Evolutionary conservation across 257 asterid genomes (phyloP).

Genomic region (Thymus mandschuricus): DNA sequence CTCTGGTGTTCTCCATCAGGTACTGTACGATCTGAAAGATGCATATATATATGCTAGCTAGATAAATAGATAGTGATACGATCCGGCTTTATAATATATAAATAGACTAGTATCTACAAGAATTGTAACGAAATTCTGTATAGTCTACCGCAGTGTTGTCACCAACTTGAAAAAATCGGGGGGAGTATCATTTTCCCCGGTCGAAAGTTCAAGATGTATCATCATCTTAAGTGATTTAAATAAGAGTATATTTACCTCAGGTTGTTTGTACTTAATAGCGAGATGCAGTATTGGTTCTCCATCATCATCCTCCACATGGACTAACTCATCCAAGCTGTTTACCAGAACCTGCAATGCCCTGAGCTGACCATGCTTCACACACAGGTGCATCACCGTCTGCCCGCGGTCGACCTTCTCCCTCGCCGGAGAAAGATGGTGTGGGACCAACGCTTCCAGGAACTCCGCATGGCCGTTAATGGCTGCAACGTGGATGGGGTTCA

Average conservation of each 20-base stretch:
- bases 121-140: no score
- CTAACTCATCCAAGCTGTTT: not conserved
- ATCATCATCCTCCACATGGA: not conserved
- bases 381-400: not conserved
- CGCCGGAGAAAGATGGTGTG: not conserved
- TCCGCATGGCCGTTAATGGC: not conserved
- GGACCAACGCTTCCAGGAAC: not conserved
- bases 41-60: no score
- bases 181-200: no score
- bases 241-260: conserved; percentile 36
- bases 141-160: no score
- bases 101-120: no score
- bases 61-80: no score
- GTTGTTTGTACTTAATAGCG: conserved; percentile 34
- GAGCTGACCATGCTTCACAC: not conserved
- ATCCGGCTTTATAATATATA: no score
- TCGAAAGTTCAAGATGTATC: no score
- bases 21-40: no score
- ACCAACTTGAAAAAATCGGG: no score
- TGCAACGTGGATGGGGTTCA: not conserved
- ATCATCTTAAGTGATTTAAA: no score
- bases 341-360: not conserved
- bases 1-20: no score
- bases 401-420: not conserved
- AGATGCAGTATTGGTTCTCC: conserved; percentile 21